Conservation (phyloP, 2,329 filamentous ascomycete species). For the Arachnomyces sp. region DNA sequence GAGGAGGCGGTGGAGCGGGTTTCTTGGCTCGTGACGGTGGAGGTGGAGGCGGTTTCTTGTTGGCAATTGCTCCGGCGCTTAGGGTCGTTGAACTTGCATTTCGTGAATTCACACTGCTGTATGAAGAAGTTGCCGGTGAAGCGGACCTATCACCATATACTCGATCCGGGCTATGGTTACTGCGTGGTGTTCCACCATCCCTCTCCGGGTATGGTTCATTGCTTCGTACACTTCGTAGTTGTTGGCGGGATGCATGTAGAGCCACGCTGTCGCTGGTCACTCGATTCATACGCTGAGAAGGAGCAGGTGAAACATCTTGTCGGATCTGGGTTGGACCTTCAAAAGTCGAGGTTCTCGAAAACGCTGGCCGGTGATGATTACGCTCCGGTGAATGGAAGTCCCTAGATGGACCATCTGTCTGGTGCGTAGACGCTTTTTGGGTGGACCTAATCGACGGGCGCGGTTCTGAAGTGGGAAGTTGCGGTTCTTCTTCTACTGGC, state of each 20-base stretch:
- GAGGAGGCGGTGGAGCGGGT: slow-evolving; percentile 56
- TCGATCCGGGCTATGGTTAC: slow-evolving; percentile 42
- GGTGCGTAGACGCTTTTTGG: slow-evolving; percentile 29
- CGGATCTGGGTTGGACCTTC: slow-evolving; percentile 49
- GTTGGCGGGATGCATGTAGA: slow-evolving; percentile 41
- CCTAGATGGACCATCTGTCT: slow-evolving; percentile 29
- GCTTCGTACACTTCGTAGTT: slow-evolving; percentile 36
- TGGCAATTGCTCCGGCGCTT: slow-evolving; percentile 16
- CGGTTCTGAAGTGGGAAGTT: slow-evolving; percentile 37
- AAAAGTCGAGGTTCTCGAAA: slow-evolving; percentile 50
- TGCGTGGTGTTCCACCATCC: slow-evolving; percentile 45
- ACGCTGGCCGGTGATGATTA: slow-evolving; percentile 39
- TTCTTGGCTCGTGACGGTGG: slow-evolving; percentile 58
- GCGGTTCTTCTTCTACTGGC: slow-evolving; percentile 49
- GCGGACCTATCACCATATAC: slow-evolving; percentile 43
- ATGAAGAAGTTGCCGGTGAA: slow-evolving; percentile 48
- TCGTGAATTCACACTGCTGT: slow-evolving; percentile 41
- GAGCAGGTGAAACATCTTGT: slow-evolving; percentile 45
- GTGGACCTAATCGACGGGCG: slow-evolving; percentile 48
- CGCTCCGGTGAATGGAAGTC: slow-evolving; percentile 37
- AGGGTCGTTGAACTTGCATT: slow-evolving; percentile 44
- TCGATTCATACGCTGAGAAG: slow-evolving; percentile 41
- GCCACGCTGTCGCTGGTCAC: slow-evolving; percentile 49
- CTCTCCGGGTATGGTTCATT: slow-evolving; percentile 45
- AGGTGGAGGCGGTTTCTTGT: slow-evolving; percentile 56